Percentiles rank a stretch among this genome's conserved stretches.
phyloP scores from a whole-genome alignment of 371 early-diverging fungal species.

The Mortierella sp. region DNA sequence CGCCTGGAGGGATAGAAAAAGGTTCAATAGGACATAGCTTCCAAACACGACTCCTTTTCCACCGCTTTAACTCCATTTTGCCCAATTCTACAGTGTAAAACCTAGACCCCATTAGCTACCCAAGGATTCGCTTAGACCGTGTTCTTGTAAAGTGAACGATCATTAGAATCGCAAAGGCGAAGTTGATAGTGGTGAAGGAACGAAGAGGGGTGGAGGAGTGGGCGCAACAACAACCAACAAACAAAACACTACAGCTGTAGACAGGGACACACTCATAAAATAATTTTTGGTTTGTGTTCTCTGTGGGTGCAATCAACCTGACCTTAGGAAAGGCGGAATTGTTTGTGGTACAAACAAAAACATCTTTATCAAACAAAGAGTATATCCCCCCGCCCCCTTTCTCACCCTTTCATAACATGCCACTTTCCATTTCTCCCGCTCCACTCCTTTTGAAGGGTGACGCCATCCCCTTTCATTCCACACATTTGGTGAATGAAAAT shows the following conservation, averaged over 20 bases:
- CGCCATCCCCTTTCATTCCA: not conserved
- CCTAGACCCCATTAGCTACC: not conserved
- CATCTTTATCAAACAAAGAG: not conserved
- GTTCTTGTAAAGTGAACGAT: slow-evolving; percentile 5
- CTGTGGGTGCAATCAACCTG: not conserved
- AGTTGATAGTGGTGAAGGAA: no score
- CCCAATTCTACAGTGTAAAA: not conserved
- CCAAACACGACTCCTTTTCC: not conserved
- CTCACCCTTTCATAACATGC: not conserved
- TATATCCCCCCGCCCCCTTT: not conserved
- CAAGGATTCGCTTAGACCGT: not conserved
- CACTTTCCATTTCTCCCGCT: not conserved
- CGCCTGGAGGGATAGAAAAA: not conserved
- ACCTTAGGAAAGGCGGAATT: not conserved
- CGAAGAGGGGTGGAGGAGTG: not conserved
- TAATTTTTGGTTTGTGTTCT: not conserved
- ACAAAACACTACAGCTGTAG: no score
- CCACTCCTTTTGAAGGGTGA: not conserved
- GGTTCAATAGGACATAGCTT: not conserved
- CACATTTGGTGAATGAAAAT: not conserved
- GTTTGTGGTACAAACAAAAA: slow-evolving; percentile 8
- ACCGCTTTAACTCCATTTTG: not conserved
- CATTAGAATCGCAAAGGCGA: not conserved
- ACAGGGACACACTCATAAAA: no score
- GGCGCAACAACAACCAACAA: slow-evolving; percentile 1